Conservation (phyloP, 2,329 filamentous ascomycete genomes). For the Hortaea sp. region DNA sequence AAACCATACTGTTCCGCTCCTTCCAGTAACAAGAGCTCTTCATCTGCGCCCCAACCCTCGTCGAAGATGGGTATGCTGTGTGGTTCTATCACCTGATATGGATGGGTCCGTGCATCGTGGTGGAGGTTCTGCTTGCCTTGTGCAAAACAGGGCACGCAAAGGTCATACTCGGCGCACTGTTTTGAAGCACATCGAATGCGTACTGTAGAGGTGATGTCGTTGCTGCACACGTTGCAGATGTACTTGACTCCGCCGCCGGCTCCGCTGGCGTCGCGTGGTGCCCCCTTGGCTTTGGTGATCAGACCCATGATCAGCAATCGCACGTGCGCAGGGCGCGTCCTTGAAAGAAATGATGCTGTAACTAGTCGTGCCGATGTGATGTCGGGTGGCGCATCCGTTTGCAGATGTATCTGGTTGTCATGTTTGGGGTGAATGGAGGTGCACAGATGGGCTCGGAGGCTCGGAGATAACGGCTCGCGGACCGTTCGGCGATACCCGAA, state of each 20-base stretch:
- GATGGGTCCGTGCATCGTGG: slow-evolving; percentile 77
- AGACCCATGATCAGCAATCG: slow-evolving; percentile 21
- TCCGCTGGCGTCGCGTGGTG: slow-evolving; percentile 16
- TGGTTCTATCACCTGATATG: slow-evolving; percentile 91
- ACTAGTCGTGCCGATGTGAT: too few species aligned
- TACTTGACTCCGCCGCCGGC: slow-evolving; percentile 56
- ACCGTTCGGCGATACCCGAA: not conserved
- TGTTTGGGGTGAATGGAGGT: not conserved
- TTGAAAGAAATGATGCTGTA: too few species aligned
- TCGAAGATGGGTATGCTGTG: slow-evolving; percentile 97
- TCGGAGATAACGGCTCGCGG: not conserved
- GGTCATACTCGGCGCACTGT: slow-evolving; percentile 84
- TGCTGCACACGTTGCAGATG: slow-evolving; percentile 93
- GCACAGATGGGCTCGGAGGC: not conserved
- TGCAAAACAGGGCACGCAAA: slow-evolving; percentile 91
- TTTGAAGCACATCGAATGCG: slow-evolving; percentile 84
- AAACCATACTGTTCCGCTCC: slow-evolving; percentile 93
- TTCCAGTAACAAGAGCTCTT: slow-evolving; percentile 86
- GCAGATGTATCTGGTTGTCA: too few species aligned
- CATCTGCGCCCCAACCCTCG: slow-evolving; percentile 91
- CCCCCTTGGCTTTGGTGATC: slow-evolving; percentile 25
- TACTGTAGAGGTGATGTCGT: slow-evolving; percentile 94
- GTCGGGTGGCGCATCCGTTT: too few species aligned
- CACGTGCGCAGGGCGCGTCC: not conserved
- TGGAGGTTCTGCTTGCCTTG: slow-evolving; percentile 69